A percentile compares a stretch with the other conserved stretches of the same genome.
Evolutionary conservation across 1,284 basidiomycete genomes (phyloP).

Genomic region (Boletellus deceptivus): DNA sequence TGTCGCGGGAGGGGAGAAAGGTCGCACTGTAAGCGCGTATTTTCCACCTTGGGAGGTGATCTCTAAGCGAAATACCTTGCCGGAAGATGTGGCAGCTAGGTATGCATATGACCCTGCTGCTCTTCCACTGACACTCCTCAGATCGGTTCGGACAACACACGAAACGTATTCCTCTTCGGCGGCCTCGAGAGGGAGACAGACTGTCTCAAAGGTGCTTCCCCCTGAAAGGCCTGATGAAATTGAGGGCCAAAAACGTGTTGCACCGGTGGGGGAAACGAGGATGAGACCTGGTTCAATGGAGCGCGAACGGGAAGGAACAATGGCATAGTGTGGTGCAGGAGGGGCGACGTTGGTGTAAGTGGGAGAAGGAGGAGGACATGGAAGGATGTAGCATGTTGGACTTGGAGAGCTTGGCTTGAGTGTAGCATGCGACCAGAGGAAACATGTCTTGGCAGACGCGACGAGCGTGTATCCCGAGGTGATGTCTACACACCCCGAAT

Average conservation of each 20-base stretch:
- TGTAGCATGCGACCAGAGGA: conserved; percentile 78
- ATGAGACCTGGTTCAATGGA: conserved; percentile 70
- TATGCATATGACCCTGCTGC: conserved; percentile 34
- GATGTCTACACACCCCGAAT: conserved; percentile 68
- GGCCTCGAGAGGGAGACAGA: conserved; percentile 46
- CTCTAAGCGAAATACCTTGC: conserved; percentile 61
- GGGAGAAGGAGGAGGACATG: conserved; percentile 47
- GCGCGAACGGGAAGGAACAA: conserved; percentile 66
- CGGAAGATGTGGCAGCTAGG: conserved; percentile 63
- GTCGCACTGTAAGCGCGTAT: conserved; percentile 53
- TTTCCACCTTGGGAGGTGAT: conserved; percentile 68
- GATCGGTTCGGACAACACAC: conserved; percentile 61
- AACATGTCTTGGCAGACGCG: conserved; percentile 69
- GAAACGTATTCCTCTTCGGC: conserved; percentile 58
- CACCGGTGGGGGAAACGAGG: conserved; percentile 60
- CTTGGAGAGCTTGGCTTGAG: conserved; percentile 32
- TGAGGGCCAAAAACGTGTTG: conserved; percentile 76
- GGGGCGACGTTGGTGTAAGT: conserved; percentile 42
- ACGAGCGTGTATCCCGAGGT: conserved; percentile 72
- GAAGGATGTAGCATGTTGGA: conserved; percentile 81
- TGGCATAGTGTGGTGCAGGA: conserved; percentile 54
- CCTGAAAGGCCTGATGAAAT: conserved; percentile 79
- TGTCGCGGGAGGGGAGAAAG: conserved; percentile 56
- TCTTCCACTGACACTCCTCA: conserved; percentile 36
- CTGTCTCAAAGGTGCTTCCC: conserved; percentile 62